Percentiles rank a stretch among this genome's conserved stretches.
Conservation (phyloP, 345 rosid genomes). For the Gossypium arboreum region DNA sequence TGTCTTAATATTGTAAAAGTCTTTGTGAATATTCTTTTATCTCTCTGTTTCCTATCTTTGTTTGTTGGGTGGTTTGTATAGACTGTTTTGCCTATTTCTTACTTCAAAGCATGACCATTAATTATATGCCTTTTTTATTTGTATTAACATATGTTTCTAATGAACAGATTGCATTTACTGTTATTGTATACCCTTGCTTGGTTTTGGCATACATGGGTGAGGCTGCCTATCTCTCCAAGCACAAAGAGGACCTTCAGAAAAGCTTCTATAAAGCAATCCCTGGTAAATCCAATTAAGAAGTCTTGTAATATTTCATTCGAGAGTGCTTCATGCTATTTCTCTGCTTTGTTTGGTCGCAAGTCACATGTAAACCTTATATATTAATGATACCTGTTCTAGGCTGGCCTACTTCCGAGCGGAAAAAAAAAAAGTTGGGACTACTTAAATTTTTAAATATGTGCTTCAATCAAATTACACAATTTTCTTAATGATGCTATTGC, state of each 20-base stretch:
- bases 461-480: background rate
- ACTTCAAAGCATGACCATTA: background rate
- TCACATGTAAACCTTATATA: background rate
- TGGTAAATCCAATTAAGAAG: slow-evolving; percentile 19
- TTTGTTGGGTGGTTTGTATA: background rate
- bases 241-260: slow-evolving; percentile 25
- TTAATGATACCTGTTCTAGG: background rate
- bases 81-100: background rate
- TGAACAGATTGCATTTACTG: slow-evolving; percentile 34
- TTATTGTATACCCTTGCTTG: slow-evolving; percentile 32
- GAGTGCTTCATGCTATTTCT: background rate
- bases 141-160: background rate
- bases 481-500: background rate
- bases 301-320: background rate
- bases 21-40: background rate
- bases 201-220: slow-evolving; percentile 40
- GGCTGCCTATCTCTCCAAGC: slow-evolving; percentile 38
- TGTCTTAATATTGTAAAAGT: background rate
- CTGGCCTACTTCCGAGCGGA: background rate
- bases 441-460: background rate
- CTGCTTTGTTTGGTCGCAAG: background rate
- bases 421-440: background rate
- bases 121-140: slow-evolving; percentile 1
- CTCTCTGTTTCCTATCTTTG: background rate
- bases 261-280: slow-evolving; percentile 36